Evolutionary conservation across 805 yeast species (phyloP).

Genomic region (Sugiyamaella marilandica): DNA sequence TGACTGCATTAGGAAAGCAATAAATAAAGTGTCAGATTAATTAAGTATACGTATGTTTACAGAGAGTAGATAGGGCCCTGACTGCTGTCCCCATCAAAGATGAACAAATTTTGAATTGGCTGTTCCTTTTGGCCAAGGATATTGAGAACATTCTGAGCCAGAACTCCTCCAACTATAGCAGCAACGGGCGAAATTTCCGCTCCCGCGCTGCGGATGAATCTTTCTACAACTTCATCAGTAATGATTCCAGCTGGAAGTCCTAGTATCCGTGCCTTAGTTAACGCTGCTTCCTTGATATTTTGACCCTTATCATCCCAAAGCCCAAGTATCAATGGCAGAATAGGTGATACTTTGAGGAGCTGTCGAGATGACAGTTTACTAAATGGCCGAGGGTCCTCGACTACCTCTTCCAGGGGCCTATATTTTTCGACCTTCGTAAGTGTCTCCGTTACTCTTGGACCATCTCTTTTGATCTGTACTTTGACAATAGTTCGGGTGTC

Average conservation of each 20-base stretch:
- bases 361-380: conserved; percentile 30
- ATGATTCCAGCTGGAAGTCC: conserved; percentile 45
- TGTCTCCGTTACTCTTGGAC: conserved; percentile 27
- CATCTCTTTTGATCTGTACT: conserved; percentile 33
- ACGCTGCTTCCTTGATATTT: conserved; percentile 12
- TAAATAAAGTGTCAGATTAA: background rate
- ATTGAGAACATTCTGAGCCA: conserved; percentile 89
- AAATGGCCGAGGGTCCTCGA: conserved; percentile 23
- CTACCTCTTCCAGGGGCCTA: conserved; percentile 33
- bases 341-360: conserved; percentile 45
- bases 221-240: conserved; percentile 33
- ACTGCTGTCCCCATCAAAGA: conserved; percentile 66
- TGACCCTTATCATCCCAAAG: conserved; percentile 41
- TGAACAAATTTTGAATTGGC: conserved; percentile 75
- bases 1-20: background rate
- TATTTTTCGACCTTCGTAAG: conserved; percentile 39
- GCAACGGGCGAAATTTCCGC: conserved; percentile 78
- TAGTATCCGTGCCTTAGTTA: conserved; percentile 28
- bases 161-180: conserved; percentile 83
- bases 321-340: conserved; percentile 57
- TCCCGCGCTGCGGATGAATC: conserved; percentile 33
- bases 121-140: conserved; percentile 66
- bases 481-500: conserved; percentile 40
- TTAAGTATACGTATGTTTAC: conserved; percentile 20
- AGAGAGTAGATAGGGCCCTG: conserved; percentile 73